phyloP scores from a whole-genome alignment of 2,329 filamentous ascomycete genomes.

The Alternaria sp. region DNA sequence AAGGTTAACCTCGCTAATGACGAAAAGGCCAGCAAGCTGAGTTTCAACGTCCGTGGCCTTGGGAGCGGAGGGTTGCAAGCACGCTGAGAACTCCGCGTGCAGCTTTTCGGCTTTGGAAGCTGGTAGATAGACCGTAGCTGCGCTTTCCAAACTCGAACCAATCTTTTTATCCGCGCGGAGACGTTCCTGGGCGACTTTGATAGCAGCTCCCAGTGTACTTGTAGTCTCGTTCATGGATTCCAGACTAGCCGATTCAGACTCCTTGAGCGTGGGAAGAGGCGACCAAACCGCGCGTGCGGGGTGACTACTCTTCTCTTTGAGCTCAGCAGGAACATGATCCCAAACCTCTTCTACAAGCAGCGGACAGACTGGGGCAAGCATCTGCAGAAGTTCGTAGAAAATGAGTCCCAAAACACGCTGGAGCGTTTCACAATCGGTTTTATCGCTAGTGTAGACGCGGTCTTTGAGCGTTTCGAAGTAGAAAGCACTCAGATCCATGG shows the following conservation, averaged over 20 bases:
- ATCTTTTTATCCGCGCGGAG: slow-evolving; percentile 75
- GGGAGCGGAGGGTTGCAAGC: slow-evolving; percentile 6
- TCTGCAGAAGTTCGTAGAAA: slow-evolving; percentile 75
- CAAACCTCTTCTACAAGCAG: slow-evolving; percentile 88
- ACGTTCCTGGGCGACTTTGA: slow-evolving; percentile 78
- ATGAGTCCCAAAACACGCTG: slow-evolving; percentile 68
- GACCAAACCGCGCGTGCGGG: slow-evolving; percentile 36
- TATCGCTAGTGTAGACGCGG: slow-evolving; percentile 82
- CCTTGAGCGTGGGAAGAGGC: slow-evolving; percentile 23
- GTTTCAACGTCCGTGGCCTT: slow-evolving; percentile 6
- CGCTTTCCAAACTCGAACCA: slow-evolving; percentile 82
- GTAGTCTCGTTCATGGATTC: slow-evolving; percentile 47
- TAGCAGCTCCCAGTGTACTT: slow-evolving; percentile 65
- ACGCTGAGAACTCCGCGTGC: neutral
- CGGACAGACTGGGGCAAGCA: slow-evolving; percentile 83
- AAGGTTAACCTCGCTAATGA: slow-evolving; percentile 51
- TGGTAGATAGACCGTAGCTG: slow-evolving; percentile 59
- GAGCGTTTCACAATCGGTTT: slow-evolving; percentile 65
- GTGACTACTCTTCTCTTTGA: slow-evolving; percentile 55
- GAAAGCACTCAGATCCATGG: slow-evolving; percentile 85
- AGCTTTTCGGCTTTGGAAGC: neutral
- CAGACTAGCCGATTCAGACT: slow-evolving; percentile 25
- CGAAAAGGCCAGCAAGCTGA: slow-evolving; percentile 53
- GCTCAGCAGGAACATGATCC: slow-evolving; percentile 74
- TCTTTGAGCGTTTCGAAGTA: slow-evolving; percentile 96